A percentile compares a stretch with the other conserved stretches of the same genome.
These are phyloP conservation scores for Chrysanthemum seticuspe DNA, from an alignment of 129 eudicot genomes.

Conservation along the genomic window DNA sequence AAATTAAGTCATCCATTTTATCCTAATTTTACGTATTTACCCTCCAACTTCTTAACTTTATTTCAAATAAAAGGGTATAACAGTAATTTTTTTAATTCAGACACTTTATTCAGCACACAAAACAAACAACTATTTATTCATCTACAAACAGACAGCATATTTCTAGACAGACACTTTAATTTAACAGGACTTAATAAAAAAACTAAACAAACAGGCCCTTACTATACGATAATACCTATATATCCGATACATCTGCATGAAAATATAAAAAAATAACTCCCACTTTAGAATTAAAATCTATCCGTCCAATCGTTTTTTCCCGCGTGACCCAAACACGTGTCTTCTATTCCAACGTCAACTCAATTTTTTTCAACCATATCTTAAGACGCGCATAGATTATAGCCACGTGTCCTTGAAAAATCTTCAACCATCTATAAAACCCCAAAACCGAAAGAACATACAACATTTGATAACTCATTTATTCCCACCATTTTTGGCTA, in stretches of 20 bases:
- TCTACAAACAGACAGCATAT: too few species aligned
- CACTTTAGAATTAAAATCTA: not conserved
- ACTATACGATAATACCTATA: too few species aligned
- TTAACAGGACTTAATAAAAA: too few species aligned
- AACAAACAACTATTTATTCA: too few species aligned
- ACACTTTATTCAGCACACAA: too few species aligned
- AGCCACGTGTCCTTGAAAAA: constrained; percentile 55
- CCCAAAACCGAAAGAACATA: constrained; percentile 29
- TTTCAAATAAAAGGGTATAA: too few species aligned
- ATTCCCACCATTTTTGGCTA: constrained; percentile 21
- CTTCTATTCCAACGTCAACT: constrained; percentile 18
- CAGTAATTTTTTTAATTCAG: too few species aligned
- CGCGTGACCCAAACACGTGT: constrained; percentile 58
- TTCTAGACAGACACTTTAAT: too few species aligned
- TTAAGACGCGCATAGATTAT: constrained; percentile 16
- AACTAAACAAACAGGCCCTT: too few species aligned
- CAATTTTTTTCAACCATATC: constrained; percentile 10
- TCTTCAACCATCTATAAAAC: constrained; percentile 31
- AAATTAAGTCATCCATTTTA: too few species aligned
- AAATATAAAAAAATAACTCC: not conserved
- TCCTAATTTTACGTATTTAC: too few species aligned
- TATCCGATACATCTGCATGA: not conserved
- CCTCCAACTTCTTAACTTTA: too few species aligned
- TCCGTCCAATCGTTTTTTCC: constrained; percentile 23
- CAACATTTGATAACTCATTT: not conserved